phyloP scores from a whole-genome alignment of 257 asterid species.

The Plantago major region DNA sequence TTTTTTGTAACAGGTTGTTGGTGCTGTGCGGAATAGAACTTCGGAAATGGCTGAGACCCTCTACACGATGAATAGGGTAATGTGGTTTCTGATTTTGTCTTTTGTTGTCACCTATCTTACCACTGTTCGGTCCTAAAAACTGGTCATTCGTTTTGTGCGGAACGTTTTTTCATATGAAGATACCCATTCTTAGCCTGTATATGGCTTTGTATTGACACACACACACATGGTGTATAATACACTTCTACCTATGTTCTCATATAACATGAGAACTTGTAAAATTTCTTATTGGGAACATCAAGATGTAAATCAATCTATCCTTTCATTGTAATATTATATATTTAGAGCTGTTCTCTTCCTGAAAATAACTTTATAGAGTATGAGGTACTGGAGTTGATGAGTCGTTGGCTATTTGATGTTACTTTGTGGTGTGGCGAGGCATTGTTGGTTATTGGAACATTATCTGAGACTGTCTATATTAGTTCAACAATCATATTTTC shows the following conservation, averaged over 20 bases:
- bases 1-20: constrained; percentile 52
- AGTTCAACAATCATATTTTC: constrained; percentile 6
- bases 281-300: too few relatives aligned
- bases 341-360: too few relatives aligned
- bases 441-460: too few relatives aligned
- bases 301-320: too few relatives aligned
- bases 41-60: constrained; percentile 85
- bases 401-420: too few relatives aligned
- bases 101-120: constrained; percentile 5
- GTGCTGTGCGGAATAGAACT: constrained; percentile 59
- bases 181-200: constrained; percentile 4
- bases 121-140: constrained; percentile 10
- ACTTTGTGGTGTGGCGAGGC: too few relatives aligned
- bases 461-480: too few relatives aligned
- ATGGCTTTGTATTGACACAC: constrained; percentile 3
- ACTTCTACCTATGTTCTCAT: neutral
- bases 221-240: constrained; percentile 1
- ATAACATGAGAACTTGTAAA: neutral
- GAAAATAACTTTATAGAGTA: too few relatives aligned
- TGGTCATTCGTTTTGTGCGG: constrained; percentile 6
- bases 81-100: constrained; percentile 14
- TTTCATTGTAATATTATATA: too few relatives aligned
- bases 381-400: too few relatives aligned
- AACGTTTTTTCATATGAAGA: neutral
- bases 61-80: constrained; percentile 59